These are phyloP conservation scores for Penicillium sp. DNA, from an alignment of 2,329 filamentous ascomycete genomes.

Conservation along the genomic window DNA sequence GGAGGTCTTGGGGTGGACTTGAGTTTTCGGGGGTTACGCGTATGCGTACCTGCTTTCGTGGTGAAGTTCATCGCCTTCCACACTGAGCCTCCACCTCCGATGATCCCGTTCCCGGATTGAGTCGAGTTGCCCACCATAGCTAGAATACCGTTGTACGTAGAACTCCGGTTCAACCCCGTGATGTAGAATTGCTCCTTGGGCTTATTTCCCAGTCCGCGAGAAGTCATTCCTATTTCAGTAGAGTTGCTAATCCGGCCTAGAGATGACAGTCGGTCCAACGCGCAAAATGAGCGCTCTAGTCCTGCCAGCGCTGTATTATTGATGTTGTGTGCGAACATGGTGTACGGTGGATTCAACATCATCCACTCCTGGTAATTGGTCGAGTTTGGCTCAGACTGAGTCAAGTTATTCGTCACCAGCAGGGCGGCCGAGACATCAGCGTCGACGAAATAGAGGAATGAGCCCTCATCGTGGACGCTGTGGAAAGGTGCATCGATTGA, in stretches of 20 bases:
- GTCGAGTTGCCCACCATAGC: conserved; percentile 66
- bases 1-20: neutral
- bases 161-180: conserved; percentile 72
- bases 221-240: conserved; percentile 70
- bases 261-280: conserved; percentile 69
- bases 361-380: conserved; percentile 62
- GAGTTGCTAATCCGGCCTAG: conserved; percentile 67
- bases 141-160: conserved; percentile 74
- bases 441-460: conserved; percentile 79
- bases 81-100: conserved; percentile 77
- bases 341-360: conserved; percentile 70
- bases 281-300: conserved; percentile 81
- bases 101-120: conserved; percentile 58
- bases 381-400: conserved; percentile 54
- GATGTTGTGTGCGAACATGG: conserved; percentile 74
- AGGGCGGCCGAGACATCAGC: conserved; percentile 80
- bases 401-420: conserved; percentile 74
- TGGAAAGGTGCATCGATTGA: conserved; percentile 83
- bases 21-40: neutral
- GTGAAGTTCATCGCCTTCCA: conserved; percentile 74
- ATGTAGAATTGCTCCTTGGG: conserved; percentile 91
- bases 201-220: conserved; percentile 66
- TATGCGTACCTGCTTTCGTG: conserved; percentile 72
- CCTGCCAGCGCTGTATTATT: conserved; percentile 68
- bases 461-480: conserved; percentile 56